Evolutionary conservation across 768 basidiomycete genomes (phyloP), one percentile per base, ranked within the genome.

Genomic region (Termitomyces sp.): DNA sequence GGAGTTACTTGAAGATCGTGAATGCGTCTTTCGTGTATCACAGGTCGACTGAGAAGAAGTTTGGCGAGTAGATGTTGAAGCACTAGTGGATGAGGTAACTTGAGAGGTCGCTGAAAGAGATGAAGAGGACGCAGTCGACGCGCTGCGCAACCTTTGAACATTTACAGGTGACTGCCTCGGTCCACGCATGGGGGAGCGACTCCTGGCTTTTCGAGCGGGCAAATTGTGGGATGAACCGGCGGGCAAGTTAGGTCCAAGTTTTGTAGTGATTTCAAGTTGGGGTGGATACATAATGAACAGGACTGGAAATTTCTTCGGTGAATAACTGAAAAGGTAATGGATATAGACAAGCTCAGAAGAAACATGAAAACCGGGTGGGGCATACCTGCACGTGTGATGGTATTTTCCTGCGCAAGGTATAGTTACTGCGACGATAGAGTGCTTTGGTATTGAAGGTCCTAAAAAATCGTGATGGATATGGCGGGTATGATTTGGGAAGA

Each of bases 81-180:
- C 76, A 60, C 84, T 83, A n/a, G 83, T 79, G 44, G 83, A 83
- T 13, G 78, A 74, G 33, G 83, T 76, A 40, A 72, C 72, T 4
- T 84, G 85, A 20, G 85, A 84, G 46, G 81, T 71, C 53, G 82
- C 74, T 18, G 85, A 84, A 37, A 83, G 66, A 8, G 82, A 86
- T 30, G 78, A 72, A 8, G 82, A 75, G 16, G 86, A 87, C 24
- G 82, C 82, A 37, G 77, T 81, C 24, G 85, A 86, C 24, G 73
- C 66, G 62, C 79, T 84, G 59, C 84, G 79, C 44, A 70, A 60
- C 46, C 83, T 78, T 55, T 68, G 67, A 46, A 54, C 60, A 33
- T 63, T 54, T 53, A 63, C 67, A 61, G 67, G 71, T 53, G 77
- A 72, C 24, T 56, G 67, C 32, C 69, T 67, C 36, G 76, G 65